A percentile compares a stretch with the other conserved stretches of the same genome.
These are phyloP conservation scores for Orbilia brochopaga DNA, from an alignment of 2,329 filamentous ascomycete genomes.

Conservation along the genomic window DNA sequence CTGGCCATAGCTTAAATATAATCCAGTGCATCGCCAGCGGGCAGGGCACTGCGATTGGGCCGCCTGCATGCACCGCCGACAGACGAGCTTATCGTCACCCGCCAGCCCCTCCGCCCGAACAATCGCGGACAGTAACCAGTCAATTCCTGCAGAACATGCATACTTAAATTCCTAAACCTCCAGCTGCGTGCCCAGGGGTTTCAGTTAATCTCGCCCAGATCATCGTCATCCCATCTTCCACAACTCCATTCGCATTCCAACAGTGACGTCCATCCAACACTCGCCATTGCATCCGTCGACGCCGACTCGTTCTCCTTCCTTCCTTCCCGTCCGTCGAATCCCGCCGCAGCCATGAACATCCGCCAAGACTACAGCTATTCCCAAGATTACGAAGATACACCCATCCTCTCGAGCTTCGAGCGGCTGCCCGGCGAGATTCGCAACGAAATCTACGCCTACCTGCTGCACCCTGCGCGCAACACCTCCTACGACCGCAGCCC, in stretches of 20 bases:
- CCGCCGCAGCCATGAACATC: neutral
- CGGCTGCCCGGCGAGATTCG: slow-evolving; percentile 39
- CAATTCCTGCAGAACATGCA: neutral
- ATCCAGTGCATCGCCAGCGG: too few species aligned
- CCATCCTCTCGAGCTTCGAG: slow-evolving; percentile 27
- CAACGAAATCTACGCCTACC: slow-evolving; percentile 44
- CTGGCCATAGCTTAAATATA: too few species aligned
- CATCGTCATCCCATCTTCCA: too few species aligned
- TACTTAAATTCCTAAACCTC: neutral
- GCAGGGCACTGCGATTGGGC: too few species aligned
- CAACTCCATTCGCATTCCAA: neutral
- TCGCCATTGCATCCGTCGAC: neutral
- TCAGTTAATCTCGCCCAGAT: neutral
- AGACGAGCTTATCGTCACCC: too few species aligned
- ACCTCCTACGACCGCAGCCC: slow-evolving; percentile 19
- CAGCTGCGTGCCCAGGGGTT: neutral
- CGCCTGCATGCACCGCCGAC: too few species aligned
- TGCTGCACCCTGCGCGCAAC: slow-evolving; percentile 28
- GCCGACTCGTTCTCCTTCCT: neutral
- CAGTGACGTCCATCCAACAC: neutral
- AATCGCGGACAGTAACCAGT: too few species aligned
- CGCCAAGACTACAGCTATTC: neutral
- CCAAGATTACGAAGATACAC: neutral
- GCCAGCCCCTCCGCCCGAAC: too few species aligned
- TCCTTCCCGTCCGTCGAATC: neutral